These are phyloP conservation scores for Jaapia argillacea DNA, from an alignment of 768 basidiomycete genomes.

Conservation along the genomic window DNA sequence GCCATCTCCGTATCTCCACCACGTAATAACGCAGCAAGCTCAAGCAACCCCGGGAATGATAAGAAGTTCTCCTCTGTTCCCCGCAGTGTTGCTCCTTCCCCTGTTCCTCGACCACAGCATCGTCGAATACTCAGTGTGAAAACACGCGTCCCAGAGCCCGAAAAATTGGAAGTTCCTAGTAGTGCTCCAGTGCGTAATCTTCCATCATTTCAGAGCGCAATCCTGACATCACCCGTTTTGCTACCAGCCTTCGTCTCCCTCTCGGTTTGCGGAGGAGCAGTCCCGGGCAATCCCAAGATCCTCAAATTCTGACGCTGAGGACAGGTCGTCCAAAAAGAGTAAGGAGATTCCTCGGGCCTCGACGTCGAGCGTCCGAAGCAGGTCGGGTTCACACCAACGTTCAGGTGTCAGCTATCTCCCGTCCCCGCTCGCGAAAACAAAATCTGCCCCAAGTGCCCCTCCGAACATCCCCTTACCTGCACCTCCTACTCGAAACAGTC, in stretches of 20 bases:
- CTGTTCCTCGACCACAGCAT: background rate
- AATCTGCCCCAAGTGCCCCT: constrained; percentile 7
- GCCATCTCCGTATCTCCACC: background rate
- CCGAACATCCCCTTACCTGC: constrained; percentile 9
- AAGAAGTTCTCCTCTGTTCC: too few species aligned
- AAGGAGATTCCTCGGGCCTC: background rate
- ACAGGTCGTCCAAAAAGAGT: background rate
- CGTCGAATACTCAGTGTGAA: background rate
- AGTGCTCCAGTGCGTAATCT: background rate
- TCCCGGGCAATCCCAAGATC: too few species aligned
- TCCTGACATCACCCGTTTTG: too few species aligned
- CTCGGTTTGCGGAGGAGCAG: too few species aligned
- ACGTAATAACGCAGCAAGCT: too few species aligned
- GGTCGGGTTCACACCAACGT: too few species aligned
- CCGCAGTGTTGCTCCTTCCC: background rate
- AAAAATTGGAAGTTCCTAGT: background rate
- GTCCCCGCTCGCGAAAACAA: too few species aligned
- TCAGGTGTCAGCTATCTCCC: too few species aligned
- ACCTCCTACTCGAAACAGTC: constrained; percentile 5
- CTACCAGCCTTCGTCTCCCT: too few species aligned
- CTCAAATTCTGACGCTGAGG: background rate
- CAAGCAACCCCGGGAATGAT: too few species aligned
- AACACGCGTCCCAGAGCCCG: background rate
- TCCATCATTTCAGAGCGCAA: too few species aligned
- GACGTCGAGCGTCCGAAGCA: too few species aligned